phyloP scores from a whole-genome alignment of 352 stramenopile species.

The Phytopythium litorale region DNA sequence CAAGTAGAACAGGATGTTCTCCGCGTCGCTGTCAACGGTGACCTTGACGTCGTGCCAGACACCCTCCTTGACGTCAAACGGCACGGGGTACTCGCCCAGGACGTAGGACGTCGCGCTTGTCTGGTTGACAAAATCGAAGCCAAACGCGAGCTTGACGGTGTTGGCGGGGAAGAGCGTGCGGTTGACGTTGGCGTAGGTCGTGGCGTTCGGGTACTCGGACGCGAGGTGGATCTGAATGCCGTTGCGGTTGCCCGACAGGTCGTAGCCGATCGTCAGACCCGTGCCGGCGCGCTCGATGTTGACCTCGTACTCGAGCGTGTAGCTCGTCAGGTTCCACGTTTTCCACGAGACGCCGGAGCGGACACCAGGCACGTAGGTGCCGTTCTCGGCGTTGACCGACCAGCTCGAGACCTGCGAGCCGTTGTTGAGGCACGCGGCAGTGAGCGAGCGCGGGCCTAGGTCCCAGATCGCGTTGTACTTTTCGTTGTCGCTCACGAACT shows the following conservation, averaged over 20 bases:
- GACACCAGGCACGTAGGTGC: constrained; percentile 22
- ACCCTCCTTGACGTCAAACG: constrained; percentile 71
- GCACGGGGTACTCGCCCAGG: constrained; percentile 30
- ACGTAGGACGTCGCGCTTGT: constrained; percentile 28
- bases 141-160: constrained; percentile 20
- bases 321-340: constrained; percentile 27
- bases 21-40: constrained; percentile 47
- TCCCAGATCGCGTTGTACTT: constrained; percentile 34
- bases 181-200: constrained; percentile 25
- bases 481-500: constrained; percentile 25
- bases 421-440: constrained; percentile 22
- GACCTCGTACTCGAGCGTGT: constrained; percentile 24
- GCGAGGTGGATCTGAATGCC: constrained; percentile 29
- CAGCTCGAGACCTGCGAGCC: constrained; percentile 22
- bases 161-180: constrained; percentile 26
- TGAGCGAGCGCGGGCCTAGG: constrained; percentile 19
- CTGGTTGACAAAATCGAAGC: constrained; percentile 26
- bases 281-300: constrained; percentile 21
- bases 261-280: constrained; percentile 21
- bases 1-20: constrained; percentile 23
- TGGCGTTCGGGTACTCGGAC: constrained; percentile 24
- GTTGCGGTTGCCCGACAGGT: constrained; percentile 24
- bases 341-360: constrained; percentile 23
- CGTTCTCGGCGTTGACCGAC: constrained; percentile 22
- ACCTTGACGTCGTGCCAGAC: constrained; percentile 66